These are phyloP conservation scores for Coemansia sp. DNA, from an alignment of 192 early-diverging fungal species.

Conservation along the genomic window DNA sequence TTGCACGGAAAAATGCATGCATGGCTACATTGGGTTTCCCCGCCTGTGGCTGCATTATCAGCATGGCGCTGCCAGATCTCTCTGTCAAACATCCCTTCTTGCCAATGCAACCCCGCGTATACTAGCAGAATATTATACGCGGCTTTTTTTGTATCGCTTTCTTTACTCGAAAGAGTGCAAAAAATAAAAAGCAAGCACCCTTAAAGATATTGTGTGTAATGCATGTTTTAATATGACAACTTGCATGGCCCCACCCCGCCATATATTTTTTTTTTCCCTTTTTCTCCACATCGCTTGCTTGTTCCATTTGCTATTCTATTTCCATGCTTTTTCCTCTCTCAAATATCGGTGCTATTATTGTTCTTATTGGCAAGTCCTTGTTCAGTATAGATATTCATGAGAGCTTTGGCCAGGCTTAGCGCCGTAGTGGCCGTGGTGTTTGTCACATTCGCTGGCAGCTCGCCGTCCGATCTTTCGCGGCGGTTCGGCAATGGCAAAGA, in stretches of 20 bases:
- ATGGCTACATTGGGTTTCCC: constrained; percentile 6
- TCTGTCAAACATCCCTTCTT: background rate
- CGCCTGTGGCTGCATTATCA: background rate
- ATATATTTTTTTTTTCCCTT: background rate
- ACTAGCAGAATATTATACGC: background rate
- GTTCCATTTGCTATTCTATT: background rate
- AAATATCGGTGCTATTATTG: background rate
- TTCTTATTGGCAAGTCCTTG: background rate
- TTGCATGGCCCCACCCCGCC: constrained; percentile 1
- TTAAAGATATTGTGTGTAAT: background rate
- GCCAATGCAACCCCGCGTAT: background rate
- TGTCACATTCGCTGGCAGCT: background rate
- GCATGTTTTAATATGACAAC: background rate
- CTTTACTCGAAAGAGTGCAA: background rate
- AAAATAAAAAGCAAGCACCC: background rate
- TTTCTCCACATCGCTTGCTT: background rate
- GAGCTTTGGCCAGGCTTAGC: background rate
- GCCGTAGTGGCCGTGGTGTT: constrained; percentile 13
- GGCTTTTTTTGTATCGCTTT: background rate
- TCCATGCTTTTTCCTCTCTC: too few relatives aligned
- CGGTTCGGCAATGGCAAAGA: constrained; percentile 44
- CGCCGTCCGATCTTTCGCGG: constrained; percentile 16
- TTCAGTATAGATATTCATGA: constrained; percentile 20
- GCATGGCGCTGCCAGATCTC: background rate
- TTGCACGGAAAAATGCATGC: background rate